Percentiles rank a stretch among this genome's conserved stretches.
Evolutionary conservation across 2,329 filamentous ascomycete species (phyloP).

Genomic region (Catunica adiposa): DNA sequence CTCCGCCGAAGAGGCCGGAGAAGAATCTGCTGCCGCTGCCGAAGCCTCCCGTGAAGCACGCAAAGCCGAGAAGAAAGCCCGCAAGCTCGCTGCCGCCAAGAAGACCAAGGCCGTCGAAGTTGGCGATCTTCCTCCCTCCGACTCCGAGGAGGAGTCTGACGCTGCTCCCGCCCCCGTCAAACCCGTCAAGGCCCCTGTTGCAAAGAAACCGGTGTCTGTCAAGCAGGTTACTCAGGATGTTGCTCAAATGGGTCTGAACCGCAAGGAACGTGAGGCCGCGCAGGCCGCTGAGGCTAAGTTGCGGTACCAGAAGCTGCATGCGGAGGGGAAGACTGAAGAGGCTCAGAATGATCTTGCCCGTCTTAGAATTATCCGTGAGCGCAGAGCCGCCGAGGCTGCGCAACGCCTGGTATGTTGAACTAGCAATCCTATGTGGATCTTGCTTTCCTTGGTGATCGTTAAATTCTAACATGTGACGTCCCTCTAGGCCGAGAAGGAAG

Average conservation of each 20-base stretch:
- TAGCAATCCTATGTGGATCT: too few species aligned
- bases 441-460: background rate
- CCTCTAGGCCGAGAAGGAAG: constrained; percentile 39
- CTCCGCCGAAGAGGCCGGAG: constrained; percentile 32
- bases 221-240: constrained; percentile 38
- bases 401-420: constrained; percentile 53
- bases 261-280: constrained; percentile 52
- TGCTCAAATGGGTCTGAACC: constrained; percentile 34
- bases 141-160: constrained; percentile 32
- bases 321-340: constrained; percentile 92
- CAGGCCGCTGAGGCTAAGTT: constrained; percentile 82
- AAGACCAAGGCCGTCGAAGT: constrained; percentile 58
- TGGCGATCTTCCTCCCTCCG: constrained; percentile 69
- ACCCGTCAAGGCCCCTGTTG: constrained; percentile 50
- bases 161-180: constrained; percentile 68
- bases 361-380: constrained; percentile 65
- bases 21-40: constrained; percentile 36
- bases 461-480: background rate
- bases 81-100: constrained; percentile 72
- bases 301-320: constrained; percentile 78
- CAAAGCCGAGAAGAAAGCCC: constrained; percentile 71
- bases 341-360: constrained; percentile 78
- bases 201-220: constrained; percentile 28
- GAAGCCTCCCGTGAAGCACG: constrained; percentile 64
- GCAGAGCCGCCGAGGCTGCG: constrained; percentile 67